phyloP scores from a whole-genome alignment of 2,329 filamentous ascomycete genomes.

The Colletotrichum cereale region DNA sequence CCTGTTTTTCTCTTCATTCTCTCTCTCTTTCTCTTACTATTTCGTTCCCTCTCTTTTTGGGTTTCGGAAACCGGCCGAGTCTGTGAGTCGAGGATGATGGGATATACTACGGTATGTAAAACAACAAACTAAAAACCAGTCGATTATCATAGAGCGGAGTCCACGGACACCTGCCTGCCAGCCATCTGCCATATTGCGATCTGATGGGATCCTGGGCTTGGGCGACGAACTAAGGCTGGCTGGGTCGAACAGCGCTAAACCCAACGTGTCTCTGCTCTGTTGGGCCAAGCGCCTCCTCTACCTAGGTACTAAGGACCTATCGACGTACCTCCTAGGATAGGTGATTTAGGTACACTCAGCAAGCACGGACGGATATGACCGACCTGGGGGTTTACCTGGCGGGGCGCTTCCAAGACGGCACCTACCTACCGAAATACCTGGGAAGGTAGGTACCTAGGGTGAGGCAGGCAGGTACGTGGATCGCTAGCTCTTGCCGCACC shows the following conservation, averaged over 20 bases:
- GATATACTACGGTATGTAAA: too few relatives aligned
- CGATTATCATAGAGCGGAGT: not conserved
- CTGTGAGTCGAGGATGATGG: not conserved
- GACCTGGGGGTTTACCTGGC: constrained; percentile 33
- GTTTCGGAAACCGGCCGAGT: not conserved
- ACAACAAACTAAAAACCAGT: not conserved
- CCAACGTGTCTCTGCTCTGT: not conserved
- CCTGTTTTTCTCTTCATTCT: not conserved
- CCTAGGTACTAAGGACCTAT: too few relatives aligned
- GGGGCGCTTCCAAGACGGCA: not conserved
- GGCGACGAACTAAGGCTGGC: not conserved
- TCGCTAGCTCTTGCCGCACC: not conserved
- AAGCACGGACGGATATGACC: constrained; percentile 29
- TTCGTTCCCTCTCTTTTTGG: not conserved
- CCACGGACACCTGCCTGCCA: constrained; percentile 23
- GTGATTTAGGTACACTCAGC: too few relatives aligned
- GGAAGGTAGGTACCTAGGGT: not conserved
- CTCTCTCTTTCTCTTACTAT: not conserved
- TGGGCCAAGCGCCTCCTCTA: not conserved
- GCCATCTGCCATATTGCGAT: constrained; percentile 27
- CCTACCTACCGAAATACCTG: not conserved
- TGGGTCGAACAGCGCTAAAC: constrained; percentile 8
- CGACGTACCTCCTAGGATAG: too few relatives aligned
- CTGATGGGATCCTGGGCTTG: constrained; percentile 10
- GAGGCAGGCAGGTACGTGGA: not conserved